Base-by-base conservation (phyloP, 176 grass and related monocot species). In the Triticum urartu region DNA sequence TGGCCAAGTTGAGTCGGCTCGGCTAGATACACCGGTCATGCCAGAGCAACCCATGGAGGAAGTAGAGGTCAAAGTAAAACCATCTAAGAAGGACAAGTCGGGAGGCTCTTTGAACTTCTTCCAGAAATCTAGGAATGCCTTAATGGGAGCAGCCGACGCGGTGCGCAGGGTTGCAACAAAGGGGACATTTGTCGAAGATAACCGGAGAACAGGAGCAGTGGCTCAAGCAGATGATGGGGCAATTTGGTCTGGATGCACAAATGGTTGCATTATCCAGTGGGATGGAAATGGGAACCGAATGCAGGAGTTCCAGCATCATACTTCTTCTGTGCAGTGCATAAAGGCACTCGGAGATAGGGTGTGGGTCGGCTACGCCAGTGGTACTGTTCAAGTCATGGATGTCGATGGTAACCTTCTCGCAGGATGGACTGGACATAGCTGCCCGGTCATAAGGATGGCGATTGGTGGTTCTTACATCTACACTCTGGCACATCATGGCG, bases 201-300 rank as follows among this genome's bases (percentile, higher is more conserved):
- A 90, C 70, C 88, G 88, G 35, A 91, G 97, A 90, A 92, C 84
- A 68, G 92, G 90, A 52, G 94, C 94, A 74, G 87, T 99, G 86
- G 86, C 94, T 77, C 86, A 91, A 45, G 79, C 80, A 74, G 78
- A 88, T 35, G 89, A 99, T 80, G 97, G 97, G 38, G 81, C 83
- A 32, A 95, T 99, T 33, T 99, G 97, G 97, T 91, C 90, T 12
- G 97, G 97, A 82, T 96, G 88, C 90, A 95, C 97, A 60, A 99
- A 91, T 81, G 97, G 97, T 26, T 84, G 85, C 10, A 91, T 99
- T 79, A 89, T 94, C 78, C 90, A 89, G 83, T 99, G 97, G 97
- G 97, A 99, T 80, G 90, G 90, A 60, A 85, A 90, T 68, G 97
- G 97, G 65, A 88, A 75, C 21, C 87, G 92, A 35, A 45, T 99